Percentiles rank a stretch among this genome's conserved stretches.
Evolutionary conservation across 73 alveolate species (phyloP).

Genomic region (Urostyla sp.): DNA sequence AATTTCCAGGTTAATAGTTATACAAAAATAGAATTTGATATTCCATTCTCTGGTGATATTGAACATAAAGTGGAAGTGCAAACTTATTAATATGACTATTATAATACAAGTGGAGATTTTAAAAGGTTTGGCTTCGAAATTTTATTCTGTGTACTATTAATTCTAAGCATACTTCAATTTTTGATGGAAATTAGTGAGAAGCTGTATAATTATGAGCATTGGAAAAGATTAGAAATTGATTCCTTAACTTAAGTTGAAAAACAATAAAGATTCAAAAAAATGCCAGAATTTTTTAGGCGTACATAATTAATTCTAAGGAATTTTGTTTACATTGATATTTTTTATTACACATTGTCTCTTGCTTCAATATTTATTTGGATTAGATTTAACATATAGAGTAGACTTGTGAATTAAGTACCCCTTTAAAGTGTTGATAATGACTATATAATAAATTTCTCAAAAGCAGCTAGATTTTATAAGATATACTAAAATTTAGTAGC

Average conservation of each 20-base stretch:
- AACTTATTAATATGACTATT: conserved; percentile 49
- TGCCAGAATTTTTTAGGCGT: conserved; percentile 69
- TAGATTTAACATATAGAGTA: not conserved
- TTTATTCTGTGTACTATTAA: conserved; percentile 39
- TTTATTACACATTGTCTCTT: conserved; percentile 33
- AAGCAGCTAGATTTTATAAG: not conserved
- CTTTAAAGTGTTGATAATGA: conserved; percentile 18
- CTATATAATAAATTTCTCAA: conserved; percentile 29
- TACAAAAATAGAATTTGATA: conserved; percentile 23
- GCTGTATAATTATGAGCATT: conserved; percentile 43
- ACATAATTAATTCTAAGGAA: conserved; percentile 22
- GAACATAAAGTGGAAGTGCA: not conserved
- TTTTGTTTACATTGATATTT: conserved; percentile 62
- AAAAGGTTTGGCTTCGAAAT: conserved; percentile 64
- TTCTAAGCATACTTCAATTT: conserved; percentile 50
- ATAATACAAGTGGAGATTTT: conserved; percentile 31
- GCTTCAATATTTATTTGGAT: conserved; percentile 57
- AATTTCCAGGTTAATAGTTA: conserved; percentile 40
- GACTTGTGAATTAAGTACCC: conserved; percentile 2
- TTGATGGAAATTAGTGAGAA: conserved; percentile 39
- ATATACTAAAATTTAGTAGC: conserved; percentile 52
- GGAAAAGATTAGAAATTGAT: conserved; percentile 67
- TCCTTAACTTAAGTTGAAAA: conserved; percentile 54
- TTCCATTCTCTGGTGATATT: conserved; percentile 57
- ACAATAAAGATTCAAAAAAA: conserved; percentile 48